Conservation (phyloP, 345 rosid genomes). For the rapeseed (Brassica napus) region Da-Ae NC_063444.1:2934001-2934500, state of each 20-base stretch:
- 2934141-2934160: conserved; percentile 23
- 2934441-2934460: neutral
- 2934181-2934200: conserved; percentile 27
- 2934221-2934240: neutral
- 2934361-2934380: neutral
- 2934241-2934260: conserved; percentile 10
- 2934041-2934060: conserved; percentile 43
- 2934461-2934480: neutral
- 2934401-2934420: neutral
- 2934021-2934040: conserved; percentile 84
- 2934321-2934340: neutral
- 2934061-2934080: conserved; percentile 2
- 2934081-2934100: conserved; percentile 21
- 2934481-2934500: neutral
- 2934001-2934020: conserved; percentile 88
- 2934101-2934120: conserved; percentile 33
- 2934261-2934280: conserved; percentile 8
- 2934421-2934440: neutral
- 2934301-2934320: no score
- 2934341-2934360: neutral
- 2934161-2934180: conserved; percentile 23
- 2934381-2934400: no score
- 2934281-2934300: conserved; percentile 12
- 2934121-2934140: conserved; percentile 21
- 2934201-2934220: conserved; percentile 25